Evolutionary conservation across 2,329 filamentous ascomycete genomes (phyloP), one percentile per base, ranked within the genome.

Genomic region (Ophiostoma sp.): DNA sequence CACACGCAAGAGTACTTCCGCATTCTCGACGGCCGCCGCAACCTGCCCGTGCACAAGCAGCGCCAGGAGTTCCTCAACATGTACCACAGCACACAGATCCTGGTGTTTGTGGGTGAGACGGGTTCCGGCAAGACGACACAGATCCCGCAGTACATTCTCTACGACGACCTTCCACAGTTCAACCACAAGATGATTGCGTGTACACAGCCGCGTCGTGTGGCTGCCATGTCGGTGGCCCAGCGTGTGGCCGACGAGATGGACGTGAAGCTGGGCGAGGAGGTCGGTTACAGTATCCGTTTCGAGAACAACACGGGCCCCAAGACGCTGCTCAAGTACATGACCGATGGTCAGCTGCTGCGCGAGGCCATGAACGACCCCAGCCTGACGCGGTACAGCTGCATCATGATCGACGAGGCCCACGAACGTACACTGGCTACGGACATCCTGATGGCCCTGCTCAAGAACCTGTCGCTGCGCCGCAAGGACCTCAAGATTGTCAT

Each of bases 121-220:
- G 95, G 96, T 87, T 99, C 95, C 74, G 95, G 95, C 83, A 99
- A 99, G 84, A 99, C 95, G 4, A 99, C 95, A 0, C 95, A 99
- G 83, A 98, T 99, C 72, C 95, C 95, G 1, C 95, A 99, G 80
- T 99, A 97, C 79, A 94, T 99, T 74, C 88, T 99, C 57, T 98
- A 91, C 84, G 95, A 99, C 81, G 95, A 99, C 80, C 86, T 97
- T 41, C 94, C 95, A 35, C 92, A 98, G 76, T 83, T 88, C 73
- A 89, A 89, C 75, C 86, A 88, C 78, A 97, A 97, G 83, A 89
- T 97, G 80, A 90, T 99, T 71, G 95, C 94, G 71, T 99, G 95
- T 85, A 99, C 95, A 6, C 95, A 99, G 81, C 95, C 95, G 73
- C 91, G 96, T 79, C 92, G 95, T 87, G 95, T 99, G 70, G 95